Conservation (phyloP, 495 filamentous ascomycete genomes). For the Hypomontagnella monticulosa region DNA sequence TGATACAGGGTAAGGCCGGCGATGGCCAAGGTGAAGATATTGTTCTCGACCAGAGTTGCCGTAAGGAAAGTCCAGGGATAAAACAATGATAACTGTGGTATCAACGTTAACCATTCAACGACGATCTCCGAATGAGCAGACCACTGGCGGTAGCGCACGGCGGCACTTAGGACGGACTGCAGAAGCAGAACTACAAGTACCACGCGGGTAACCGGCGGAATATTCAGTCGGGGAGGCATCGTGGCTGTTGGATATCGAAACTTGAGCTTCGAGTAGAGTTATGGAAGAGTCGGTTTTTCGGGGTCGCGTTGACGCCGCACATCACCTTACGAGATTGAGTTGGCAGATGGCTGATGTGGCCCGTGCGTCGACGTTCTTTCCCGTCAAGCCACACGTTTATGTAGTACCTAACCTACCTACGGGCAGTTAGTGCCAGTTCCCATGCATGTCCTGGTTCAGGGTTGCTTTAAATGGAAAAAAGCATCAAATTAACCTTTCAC, state of each 20-base stretch:
- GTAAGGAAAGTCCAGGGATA: slow-evolving; percentile 94
- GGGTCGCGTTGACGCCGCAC: slow-evolving; percentile 34
- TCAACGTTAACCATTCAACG: slow-evolving; percentile 84
- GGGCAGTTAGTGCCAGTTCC: not conserved
- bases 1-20: slow-evolving; percentile 87
- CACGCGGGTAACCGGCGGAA: slow-evolving; percentile 88
- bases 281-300: slow-evolving; percentile 37
- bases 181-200: slow-evolving; percentile 76
- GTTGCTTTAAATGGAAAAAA: slow-evolving; percentile 27
- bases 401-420: too few relatives aligned
- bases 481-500: slow-evolving; percentile 27
- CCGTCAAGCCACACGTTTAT: slow-evolving; percentile 20
- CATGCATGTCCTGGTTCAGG: not conserved
- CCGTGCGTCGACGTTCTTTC: slow-evolving; percentile 13
- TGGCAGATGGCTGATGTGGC: slow-evolving; percentile 22
- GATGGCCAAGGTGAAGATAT: slow-evolving; percentile 85
- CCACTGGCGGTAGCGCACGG: slow-evolving; percentile 75
- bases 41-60: slow-evolving; percentile 90
- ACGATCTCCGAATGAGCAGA: slow-evolving; percentile 65
- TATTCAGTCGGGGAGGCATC: slow-evolving; percentile 88
- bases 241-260: slow-evolving; percentile 34
- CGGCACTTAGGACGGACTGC: slow-evolving; percentile 83
- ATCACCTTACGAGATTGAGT: slow-evolving; percentile 32
- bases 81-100: slow-evolving; percentile 81
- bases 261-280: slow-evolving; percentile 25